These are phyloP conservation scores for Xylariaceae sp. DNA, from an alignment of 2,329 filamentous ascomycete species.

Conservation along the genomic window DNA sequence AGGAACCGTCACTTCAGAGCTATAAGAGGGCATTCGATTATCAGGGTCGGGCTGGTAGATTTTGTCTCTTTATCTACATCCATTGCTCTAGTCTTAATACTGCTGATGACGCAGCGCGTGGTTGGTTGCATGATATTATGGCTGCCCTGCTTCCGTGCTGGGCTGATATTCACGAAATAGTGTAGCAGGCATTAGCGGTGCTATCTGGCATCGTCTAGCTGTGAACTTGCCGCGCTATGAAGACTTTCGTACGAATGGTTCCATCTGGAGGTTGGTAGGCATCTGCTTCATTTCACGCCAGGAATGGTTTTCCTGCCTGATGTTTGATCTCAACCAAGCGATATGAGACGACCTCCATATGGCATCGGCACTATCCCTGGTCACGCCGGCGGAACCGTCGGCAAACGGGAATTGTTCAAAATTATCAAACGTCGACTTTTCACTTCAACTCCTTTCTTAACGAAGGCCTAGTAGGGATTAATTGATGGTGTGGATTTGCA, in stretches of 20 bases:
- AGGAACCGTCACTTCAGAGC: not conserved
- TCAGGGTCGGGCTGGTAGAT: not conserved
- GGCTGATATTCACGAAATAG: not conserved
- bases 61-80: not conserved
- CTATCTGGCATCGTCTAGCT: not conserved
- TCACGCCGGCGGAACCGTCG: not conserved
- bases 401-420: not conserved
- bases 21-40: not conserved
- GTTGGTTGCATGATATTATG: not conserved
- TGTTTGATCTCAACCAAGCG: not conserved
- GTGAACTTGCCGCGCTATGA: not conserved
- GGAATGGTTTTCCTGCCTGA: not conserved
- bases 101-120: not conserved
- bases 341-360: not conserved
- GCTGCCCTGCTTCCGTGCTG: not conserved
- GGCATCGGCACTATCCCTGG: not conserved
- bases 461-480: no score
- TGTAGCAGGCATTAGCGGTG: not conserved
- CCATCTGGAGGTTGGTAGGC: no score
- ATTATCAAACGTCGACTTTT: no score
- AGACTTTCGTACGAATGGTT: no score
- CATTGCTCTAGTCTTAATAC: not conserved
- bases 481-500: not conserved
- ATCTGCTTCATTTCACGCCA: no score
- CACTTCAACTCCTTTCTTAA: no score